Evolutionary conservation across 2,329 filamentous ascomycete species (phyloP).

Genomic region (Cytospora piceae): DNA sequence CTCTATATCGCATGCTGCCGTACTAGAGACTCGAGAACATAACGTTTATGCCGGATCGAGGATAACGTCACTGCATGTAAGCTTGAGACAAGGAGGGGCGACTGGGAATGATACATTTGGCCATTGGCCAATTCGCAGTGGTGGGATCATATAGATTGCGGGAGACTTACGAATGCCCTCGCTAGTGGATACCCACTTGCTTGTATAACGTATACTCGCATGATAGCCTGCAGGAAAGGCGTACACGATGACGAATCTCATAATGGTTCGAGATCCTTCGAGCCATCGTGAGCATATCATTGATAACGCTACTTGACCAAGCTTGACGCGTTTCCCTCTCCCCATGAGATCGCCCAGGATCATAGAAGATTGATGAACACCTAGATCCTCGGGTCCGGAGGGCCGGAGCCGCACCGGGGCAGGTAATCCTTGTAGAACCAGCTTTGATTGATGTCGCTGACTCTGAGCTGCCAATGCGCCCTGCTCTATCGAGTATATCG

Average conservation of each 20-base stretch:
- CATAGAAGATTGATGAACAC: neutral
- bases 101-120: neutral
- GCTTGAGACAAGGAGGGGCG: constrained; percentile 20
- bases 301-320: constrained; percentile 2
- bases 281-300: neutral
- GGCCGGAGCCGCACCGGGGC: neutral
- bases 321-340: neutral
- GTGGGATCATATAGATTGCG: neutral
- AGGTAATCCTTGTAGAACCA: neutral
- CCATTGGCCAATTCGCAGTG: constrained; percentile 17
- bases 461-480: neutral
- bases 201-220: neutral
- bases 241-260: constrained; percentile 26
- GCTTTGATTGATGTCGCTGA: constrained; percentile 8
- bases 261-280: neutral
- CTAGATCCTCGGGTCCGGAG: neutral
- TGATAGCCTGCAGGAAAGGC: neutral
- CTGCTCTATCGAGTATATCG: constrained; percentile 17
- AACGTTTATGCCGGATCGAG: constrained; percentile 17
- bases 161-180: constrained; percentile 24
- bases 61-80: constrained; percentile 29
- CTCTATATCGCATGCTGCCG: no score
- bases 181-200: constrained; percentile 2
- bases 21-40: neutral
- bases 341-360: neutral